Percentiles rank a stretch among this genome's conserved stretches.
Conservation (phyloP, 2,329 filamentous ascomycete species). For the Diaporthe sp. region DNA sequence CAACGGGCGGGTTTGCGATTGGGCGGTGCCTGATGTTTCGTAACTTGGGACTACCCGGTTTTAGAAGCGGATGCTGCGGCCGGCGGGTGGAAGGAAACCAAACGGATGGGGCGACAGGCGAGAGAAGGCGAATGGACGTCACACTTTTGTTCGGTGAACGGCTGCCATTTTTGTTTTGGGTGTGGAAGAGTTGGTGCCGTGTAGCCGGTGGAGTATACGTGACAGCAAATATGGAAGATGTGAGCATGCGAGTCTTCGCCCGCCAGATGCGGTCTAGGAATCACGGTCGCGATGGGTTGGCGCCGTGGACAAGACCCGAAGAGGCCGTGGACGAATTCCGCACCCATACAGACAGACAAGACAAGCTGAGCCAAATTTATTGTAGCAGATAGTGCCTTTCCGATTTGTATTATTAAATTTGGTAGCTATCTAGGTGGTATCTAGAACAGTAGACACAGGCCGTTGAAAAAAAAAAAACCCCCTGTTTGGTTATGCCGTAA, state of each 20-base stretch:
- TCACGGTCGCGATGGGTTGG: neutral
- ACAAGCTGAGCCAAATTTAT: neutral
- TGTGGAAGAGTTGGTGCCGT: neutral
- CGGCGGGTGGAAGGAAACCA: neutral
- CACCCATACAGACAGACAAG: neutral
- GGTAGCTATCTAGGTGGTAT: conserved; percentile 11
- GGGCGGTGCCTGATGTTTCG: conserved; percentile 27
- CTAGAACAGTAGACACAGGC: neutral
- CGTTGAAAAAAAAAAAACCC: no score
- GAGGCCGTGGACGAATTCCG: neutral
- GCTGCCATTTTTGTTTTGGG: neutral
- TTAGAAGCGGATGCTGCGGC: conserved; percentile 24
- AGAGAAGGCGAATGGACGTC: neutral
- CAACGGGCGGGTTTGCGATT: conserved; percentile 3
- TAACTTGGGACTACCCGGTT: conserved; percentile 6
- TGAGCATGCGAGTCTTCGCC: neutral
- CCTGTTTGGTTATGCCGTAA: neutral
- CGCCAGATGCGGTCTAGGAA: neutral
- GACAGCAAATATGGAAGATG: neutral
- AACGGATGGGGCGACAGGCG: neutral
- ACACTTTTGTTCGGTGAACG: neutral
- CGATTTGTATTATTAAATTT: neutral
- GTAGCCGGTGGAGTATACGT: neutral
- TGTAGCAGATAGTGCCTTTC: neutral
- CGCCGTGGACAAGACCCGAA: neutral